Base-by-base conservation (phyloP, 352 stramenopile genomes). In the Pythium periplocum region DNA sequence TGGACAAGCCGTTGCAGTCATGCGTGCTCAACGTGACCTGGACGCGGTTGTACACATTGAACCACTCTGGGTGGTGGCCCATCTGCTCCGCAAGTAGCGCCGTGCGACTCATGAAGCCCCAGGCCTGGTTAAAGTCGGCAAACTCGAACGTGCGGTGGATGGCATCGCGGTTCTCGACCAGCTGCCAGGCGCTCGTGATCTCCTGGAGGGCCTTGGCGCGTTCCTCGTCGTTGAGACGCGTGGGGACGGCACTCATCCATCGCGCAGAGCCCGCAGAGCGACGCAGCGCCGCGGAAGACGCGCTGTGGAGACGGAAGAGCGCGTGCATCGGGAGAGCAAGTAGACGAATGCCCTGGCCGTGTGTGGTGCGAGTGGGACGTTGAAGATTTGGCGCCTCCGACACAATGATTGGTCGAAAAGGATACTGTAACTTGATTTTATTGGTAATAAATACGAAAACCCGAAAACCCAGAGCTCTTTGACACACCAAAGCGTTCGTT, bases 1-100 rank as follows among this genome's bases (percentile, higher is more conserved):
- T 68, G 38, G 90, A 97, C 26, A 99, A 66, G 1, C 96, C 96
- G 59, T 79, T 77, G 59, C 85, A 96, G 69, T 98, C 95, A 73
- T 99, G 96, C 17, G 96, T 99, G 48, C 92, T 98, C 17, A 98
- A 77, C 42, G 91, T 98, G 42, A 99, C 92, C 46, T 98, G 80
- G 17, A 99, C 96, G 45, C 73, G 75, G 73, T 98, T 98, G 79
- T 99, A 99, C 4, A 99, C 95, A 68, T 99, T 99, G 69, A 97
- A 98, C 96, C 96, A 99, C 81, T 99, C 96, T 1, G 96, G 96
- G 78, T 99, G 96, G 80, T 99, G 96, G 71, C 98, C 85, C 82
- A 98, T 87, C 51, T 93, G 69, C 67, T 96, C 83, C 3, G 86
- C 86, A 35, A 90, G 63, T 49, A 87, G 64, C 37, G 86, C 86